Conservation (phyloP, 2,329 filamentous ascomycete species). For the Ophiostoma ulmi region DNA sequence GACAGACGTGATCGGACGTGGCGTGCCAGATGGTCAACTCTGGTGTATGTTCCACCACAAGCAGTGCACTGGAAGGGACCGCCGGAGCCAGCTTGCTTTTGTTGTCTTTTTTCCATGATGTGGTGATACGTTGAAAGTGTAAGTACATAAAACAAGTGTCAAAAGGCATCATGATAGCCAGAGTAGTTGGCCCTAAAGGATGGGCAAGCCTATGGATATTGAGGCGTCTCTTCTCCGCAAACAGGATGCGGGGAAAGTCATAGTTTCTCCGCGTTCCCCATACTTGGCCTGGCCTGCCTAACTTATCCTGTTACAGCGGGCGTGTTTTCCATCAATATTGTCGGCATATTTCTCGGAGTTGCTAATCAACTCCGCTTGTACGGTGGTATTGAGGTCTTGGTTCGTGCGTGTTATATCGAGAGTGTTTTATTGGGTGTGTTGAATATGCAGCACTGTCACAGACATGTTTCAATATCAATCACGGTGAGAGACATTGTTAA, state of each 20-base stretch:
- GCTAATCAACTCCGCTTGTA: background rate
- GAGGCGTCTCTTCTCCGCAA: background rate
- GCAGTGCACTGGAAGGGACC: constrained; percentile 25
- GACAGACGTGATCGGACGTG: constrained; percentile 26
- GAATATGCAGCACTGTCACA: background rate
- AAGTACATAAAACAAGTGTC: background rate
- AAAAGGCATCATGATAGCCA: background rate
- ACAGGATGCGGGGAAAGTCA: background rate
- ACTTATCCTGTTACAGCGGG: background rate
- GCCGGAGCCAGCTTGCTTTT: constrained; percentile 6
- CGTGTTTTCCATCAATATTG: background rate
- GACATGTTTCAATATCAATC: background rate
- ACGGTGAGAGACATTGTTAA: too few relatives aligned
- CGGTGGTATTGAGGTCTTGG: background rate
- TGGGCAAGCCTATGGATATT: background rate
- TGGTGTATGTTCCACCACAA: constrained; percentile 24
- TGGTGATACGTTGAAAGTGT: background rate
- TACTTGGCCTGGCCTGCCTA: background rate
- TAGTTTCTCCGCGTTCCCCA: background rate
- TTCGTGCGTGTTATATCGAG: background rate
- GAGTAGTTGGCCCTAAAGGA: background rate
- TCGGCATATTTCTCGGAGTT: background rate
- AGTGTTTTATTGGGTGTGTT: background rate
- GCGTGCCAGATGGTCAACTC: constrained; percentile 25
- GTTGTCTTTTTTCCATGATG: constrained; percentile 3